phyloP scores from a whole-genome alignment of 257 asterid species.

The Solanum piurae region DNA sequence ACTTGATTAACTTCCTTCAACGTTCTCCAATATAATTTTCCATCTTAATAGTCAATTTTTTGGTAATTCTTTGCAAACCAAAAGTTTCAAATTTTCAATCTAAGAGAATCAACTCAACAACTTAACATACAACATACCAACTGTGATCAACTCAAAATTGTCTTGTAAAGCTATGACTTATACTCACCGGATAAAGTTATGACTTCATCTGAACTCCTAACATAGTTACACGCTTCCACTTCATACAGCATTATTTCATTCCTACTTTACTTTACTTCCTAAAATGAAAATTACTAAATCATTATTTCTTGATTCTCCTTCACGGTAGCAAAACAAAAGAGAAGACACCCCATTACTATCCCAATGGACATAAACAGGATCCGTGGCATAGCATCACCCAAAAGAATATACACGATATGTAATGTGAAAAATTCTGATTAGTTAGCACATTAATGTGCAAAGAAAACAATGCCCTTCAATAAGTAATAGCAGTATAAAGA shows the following conservation, averaged over 20 bases:
- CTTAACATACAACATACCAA: background rate
- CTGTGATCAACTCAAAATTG: background rate
- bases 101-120: background rate
- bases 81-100: background rate
- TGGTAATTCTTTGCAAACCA: background rate
- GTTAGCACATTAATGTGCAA: background rate
- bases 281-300: background rate
- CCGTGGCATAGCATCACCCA: background rate
- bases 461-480: background rate
- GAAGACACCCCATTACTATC: background rate
- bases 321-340: background rate
- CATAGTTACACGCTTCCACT: background rate
- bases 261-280: background rate
- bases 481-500: background rate
- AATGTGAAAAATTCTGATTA: background rate
- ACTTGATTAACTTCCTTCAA: background rate
- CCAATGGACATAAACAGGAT: background rate
- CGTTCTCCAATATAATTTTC: background rate
- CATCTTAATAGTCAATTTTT: background rate
- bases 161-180: background rate
- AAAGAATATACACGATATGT: background rate
- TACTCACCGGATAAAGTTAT: background rate
- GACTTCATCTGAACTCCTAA: background rate
- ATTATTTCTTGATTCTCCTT: background rate
- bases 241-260: background rate